phyloP scores from a whole-genome alignment of 345 rosid species.

The Limnanthes douglasii region DNA sequence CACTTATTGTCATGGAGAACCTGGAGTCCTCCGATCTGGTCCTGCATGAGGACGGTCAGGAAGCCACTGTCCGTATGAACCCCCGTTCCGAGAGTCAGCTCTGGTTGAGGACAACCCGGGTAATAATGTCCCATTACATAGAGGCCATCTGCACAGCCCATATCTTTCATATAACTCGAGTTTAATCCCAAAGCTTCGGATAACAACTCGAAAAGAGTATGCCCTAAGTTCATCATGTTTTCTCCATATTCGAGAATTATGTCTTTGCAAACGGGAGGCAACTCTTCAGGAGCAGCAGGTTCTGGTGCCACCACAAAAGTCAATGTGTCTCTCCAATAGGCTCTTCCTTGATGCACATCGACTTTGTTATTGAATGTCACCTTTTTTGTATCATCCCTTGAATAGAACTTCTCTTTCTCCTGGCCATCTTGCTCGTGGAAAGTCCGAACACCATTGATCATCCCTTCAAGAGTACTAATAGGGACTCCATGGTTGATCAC shows the following conservation, averaged over 20 bases:
- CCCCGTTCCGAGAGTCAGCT: constrained; percentile 17
- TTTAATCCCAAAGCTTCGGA: constrained; percentile 28
- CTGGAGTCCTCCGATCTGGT: constrained; percentile 34
- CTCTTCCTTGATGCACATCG: constrained; percentile 15
- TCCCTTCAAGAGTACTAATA: constrained; percentile 11
- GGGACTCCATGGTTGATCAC: constrained; percentile 35
- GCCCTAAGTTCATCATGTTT: constrained; percentile 18
- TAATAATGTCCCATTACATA: constrained; percentile 20
- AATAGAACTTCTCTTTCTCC: constrained; percentile 20
- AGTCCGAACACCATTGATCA: constrained; percentile 14
- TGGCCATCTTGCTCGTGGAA: constrained; percentile 25
- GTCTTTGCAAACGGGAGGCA: constrained; percentile 35
- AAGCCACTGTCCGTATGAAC: constrained; percentile 16
- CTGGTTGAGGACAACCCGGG: constrained; percentile 33
- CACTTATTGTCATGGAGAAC: constrained; percentile 23
- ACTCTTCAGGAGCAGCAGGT: constrained; percentile 21
- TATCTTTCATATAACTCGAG: constrained; percentile 13
- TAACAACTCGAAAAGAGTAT: constrained; percentile 14
- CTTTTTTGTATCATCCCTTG: constrained; percentile 10
- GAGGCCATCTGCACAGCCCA: constrained; percentile 14
- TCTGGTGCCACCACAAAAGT: constrained; percentile 20
- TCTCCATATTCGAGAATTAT: constrained; percentile 17
- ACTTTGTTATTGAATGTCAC: constrained; percentile 22
- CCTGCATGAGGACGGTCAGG: constrained; percentile 30
- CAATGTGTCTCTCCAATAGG: constrained; percentile 37